These are phyloP conservation scores for Lumnitzera littorea DNA, from an alignment of 345 rosid genomes.

Conservation along the genomic window DNA sequence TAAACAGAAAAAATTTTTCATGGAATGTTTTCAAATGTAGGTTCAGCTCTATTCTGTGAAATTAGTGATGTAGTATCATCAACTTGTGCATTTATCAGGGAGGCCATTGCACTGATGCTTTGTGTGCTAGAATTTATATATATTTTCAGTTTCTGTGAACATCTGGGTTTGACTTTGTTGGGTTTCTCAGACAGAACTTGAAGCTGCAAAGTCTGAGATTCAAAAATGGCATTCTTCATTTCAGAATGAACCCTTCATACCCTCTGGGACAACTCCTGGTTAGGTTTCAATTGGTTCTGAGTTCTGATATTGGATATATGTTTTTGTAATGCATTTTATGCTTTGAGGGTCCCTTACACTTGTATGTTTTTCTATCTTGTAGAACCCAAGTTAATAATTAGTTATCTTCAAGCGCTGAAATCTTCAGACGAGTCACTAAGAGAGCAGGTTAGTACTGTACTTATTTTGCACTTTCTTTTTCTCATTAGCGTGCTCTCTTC, in stretches of 20 bases:
- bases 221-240: conserved; percentile 83
- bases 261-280: conserved; percentile 73
- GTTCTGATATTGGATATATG: background rate
- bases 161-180: background rate
- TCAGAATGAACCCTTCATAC: conserved; percentile 59
- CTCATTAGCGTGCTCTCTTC: conserved; percentile 11
- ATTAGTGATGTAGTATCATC: too few species aligned
- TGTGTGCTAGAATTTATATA: too few species aligned
- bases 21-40: too few species aligned
- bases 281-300: conserved; percentile 18
- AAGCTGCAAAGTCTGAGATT: conserved; percentile 69
- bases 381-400: conserved; percentile 69
- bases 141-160: background rate
- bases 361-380: conserved; percentile 14
- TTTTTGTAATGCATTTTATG: conserved; percentile 7
- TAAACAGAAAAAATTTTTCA: background rate
- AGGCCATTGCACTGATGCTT: background rate
- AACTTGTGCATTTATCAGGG: too few species aligned
- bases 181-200: conserved; percentile 53
- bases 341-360: background rate
- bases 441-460: conserved; percentile 58
- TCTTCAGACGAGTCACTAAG: conserved; percentile 75
- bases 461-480: background rate
- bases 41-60: too few species aligned
- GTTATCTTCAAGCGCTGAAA: conserved; percentile 69